A percentile compares a stretch with the other conserved stretches of the same genome.
Conservation (phyloP, 306 rosid species). For the Argentina anserina region DNA sequence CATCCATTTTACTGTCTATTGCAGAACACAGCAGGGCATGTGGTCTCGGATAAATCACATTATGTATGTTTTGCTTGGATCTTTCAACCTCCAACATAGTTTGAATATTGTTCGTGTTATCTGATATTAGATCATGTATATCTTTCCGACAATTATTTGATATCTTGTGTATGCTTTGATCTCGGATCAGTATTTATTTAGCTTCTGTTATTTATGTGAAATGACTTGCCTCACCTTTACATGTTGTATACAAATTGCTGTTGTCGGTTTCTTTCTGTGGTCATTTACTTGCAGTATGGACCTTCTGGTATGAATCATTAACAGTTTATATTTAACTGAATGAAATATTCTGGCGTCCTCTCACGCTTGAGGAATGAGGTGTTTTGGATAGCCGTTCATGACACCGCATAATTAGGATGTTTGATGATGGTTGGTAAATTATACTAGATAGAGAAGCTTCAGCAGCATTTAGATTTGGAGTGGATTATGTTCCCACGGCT, state of each 20-base stretch:
- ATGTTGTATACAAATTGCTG: neutral
- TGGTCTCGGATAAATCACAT: neutral
- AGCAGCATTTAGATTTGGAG: neutral
- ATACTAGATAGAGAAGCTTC: neutral
- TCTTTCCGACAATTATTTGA: neutral
- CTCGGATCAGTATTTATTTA: neutral
- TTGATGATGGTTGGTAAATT: neutral
- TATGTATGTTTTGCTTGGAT: neutral
- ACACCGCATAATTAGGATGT: neutral
- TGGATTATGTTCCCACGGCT: neutral
- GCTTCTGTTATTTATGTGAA: neutral
- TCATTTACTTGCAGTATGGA: neutral
- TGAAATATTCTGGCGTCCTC: neutral
- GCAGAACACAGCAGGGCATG: neutral
- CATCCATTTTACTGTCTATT: neutral
- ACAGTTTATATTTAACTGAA: neutral
- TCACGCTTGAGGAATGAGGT: neutral
- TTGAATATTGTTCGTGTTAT: neutral
- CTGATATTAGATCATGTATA: neutral
- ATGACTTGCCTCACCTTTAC: neutral
- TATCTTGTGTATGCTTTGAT: neutral
- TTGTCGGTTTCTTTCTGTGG: neutral
- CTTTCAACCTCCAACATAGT: neutral
- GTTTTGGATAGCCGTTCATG: neutral
- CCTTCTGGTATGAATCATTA: neutral